A percentile compares a stretch with the other conserved stretches of the same genome.
phyloP scores from a whole-genome alignment of 345 rosid genomes.

The Ceriops zippeliana region DNA sequence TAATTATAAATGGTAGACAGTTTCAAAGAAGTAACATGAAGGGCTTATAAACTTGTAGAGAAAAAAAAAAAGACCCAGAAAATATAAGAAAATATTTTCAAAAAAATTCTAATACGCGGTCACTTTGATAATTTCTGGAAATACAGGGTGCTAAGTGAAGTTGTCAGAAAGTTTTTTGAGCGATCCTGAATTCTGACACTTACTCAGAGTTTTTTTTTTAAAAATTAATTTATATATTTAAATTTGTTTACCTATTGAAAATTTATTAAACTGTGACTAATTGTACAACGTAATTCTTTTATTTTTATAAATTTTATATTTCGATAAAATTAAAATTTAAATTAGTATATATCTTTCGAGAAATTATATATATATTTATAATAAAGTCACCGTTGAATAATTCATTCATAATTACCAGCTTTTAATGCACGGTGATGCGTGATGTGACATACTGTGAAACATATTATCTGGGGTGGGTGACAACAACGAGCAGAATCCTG shows the following conservation, averaged over 20 bases:
- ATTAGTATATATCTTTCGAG: no score
- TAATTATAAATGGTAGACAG: no score
- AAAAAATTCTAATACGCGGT: no score
- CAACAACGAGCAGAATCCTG: slow-evolving; percentile 5
- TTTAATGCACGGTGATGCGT: slow-evolving; percentile 29
- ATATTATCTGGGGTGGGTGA: not conserved
- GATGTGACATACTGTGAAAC: slow-evolving; percentile 20
- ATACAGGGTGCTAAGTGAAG: not conserved
- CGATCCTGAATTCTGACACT: not conserved
- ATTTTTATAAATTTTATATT: no score
- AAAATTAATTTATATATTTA: no score
- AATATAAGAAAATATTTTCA: not conserved
- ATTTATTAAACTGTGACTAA: no score
- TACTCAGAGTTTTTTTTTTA: not conserved
- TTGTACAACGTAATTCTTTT: no score
- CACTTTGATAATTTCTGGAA: not conserved
- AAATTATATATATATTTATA: not conserved
- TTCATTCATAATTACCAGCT: slow-evolving; percentile 39
- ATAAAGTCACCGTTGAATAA: slow-evolving; percentile 24
- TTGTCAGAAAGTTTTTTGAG: not conserved
- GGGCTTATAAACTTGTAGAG: not conserved
- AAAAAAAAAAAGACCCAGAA: not conserved
- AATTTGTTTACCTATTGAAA: no score
- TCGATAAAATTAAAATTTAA: no score
- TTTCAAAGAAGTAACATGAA: no score